Percentiles rank a stretch among this genome's conserved stretches.
These are phyloP conservation scores for Microascus cirrosus DNA, from an alignment of 2,329 filamentous ascomycete species.

Conservation along the genomic window DNA sequence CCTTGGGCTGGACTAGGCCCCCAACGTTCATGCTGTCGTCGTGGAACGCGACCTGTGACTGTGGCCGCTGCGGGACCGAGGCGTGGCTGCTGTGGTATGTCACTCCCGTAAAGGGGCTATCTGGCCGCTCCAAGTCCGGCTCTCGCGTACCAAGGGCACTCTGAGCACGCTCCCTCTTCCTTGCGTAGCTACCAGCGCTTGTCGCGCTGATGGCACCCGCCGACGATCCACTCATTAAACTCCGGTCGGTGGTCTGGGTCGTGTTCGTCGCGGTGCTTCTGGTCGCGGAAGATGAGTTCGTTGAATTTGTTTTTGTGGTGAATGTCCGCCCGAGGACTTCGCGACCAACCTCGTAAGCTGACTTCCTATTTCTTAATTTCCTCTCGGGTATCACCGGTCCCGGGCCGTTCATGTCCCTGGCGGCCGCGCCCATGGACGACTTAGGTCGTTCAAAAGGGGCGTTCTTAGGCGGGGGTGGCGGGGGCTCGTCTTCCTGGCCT, in stretches of 20 bases:
- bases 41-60: conserved; percentile 55
- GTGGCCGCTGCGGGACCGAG: conserved; percentile 43
- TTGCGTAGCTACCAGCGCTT: conserved; percentile 84
- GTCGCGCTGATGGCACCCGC: conserved; percentile 88
- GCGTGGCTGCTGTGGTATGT: conserved; percentile 87
- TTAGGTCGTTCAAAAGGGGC: conserved; percentile 42
- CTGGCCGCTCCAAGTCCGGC: conserved; percentile 42
- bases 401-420: conserved; percentile 9
- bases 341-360: conserved; percentile 65
- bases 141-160: conserved; percentile 55
- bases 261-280: conserved; percentile 64
- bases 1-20: conserved; percentile 64
- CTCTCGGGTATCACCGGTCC: conserved; percentile 17
- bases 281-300: conserved; percentile 63
- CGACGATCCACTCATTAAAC: conserved; percentile 87
- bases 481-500: conserved; percentile 35
- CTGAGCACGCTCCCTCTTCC: conserved; percentile 55
- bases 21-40: conserved; percentile 63
- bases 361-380: conserved; percentile 55
- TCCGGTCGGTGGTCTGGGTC: conserved; percentile 69
- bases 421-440: conserved; percentile 40
- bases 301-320: conserved; percentile 79
- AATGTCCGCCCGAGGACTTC: conserved; percentile 65
- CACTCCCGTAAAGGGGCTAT: conserved; percentile 62
- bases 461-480: conserved; percentile 52